A percentile compares a stretch with the other conserved stretches of the same genome.
Conservation (phyloP, 2,329 filamentous ascomycete species). For the Talaromyces sp. region DNA sequence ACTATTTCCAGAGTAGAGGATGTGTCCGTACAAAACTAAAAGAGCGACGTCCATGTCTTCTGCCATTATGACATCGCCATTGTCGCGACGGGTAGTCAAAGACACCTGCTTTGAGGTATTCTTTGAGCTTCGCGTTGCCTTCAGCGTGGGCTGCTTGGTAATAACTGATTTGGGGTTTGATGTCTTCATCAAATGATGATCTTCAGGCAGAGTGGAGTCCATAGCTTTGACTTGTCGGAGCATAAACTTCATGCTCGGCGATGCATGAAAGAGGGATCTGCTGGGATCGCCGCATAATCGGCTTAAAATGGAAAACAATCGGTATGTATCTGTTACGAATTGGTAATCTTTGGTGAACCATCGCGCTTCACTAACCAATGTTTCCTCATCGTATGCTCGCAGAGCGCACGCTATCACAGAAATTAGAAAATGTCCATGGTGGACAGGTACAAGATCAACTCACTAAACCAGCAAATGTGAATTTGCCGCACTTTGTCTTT, state of each 20-base stretch:
- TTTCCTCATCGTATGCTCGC: conserved; percentile 70
- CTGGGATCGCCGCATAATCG: conserved; percentile 67
- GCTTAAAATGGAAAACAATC: conserved; percentile 75
- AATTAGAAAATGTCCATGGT: conserved; percentile 19
- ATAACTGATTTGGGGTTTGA: conserved; percentile 33
- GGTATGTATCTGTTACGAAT: conserved; percentile 76
- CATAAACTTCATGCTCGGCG: conserved; percentile 84
- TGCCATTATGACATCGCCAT: conserved; percentile 35
- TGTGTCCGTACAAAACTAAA: conserved; percentile 84
- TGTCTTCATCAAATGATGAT: conserved; percentile 33
- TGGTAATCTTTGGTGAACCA: conserved; percentile 81
- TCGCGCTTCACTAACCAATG: conserved; percentile 69
- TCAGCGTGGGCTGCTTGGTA: not conserved
- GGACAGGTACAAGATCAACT: conserved; percentile 28
- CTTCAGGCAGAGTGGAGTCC: conserved; percentile 63
- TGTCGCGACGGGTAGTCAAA: conserved; percentile 36
- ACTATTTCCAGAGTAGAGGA: conserved; percentile 76
- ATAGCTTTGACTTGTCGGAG: conserved; percentile 86
- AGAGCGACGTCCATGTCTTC: conserved; percentile 69
- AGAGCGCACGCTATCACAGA: conserved; percentile 67
- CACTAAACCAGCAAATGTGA: conserved; percentile 71
- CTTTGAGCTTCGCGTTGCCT: conserved; percentile 25
- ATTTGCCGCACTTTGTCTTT: conserved; percentile 66
- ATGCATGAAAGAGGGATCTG: conserved; percentile 64
- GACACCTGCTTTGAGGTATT: conserved; percentile 42